Base-by-base conservation (phyloP, 768 basidiomycete genomes). In the Calocybe indica region DNA sequence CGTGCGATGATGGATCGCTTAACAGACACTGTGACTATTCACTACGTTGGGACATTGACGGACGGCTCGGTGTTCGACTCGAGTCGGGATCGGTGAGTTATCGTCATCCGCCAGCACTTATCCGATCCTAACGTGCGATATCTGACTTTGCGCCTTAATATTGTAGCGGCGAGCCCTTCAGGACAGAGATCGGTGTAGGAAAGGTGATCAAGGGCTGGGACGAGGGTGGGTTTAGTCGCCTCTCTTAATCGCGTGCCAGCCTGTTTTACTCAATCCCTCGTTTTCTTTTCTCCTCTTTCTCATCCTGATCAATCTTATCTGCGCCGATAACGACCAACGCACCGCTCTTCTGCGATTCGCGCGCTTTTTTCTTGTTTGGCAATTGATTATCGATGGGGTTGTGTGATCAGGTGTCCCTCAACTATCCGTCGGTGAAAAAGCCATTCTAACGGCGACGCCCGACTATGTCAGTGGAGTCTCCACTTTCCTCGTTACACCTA, bases 171-270 rank as follows among this genome's bases (percentile, higher is more conserved):
- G 2, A 3, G 0, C 78, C 88, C 1, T 92, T 92, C 62, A 56
- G 65, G 52, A 88, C 86, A 3, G 59, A 78, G 60, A 91, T 92
- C 52, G 88, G 91, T 39, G 70, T 80, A 13, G 86, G 88, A 6
- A 82, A 83, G 59, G 91, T 94, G 40, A 92, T 94, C 68, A 85
- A 74, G 59, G 88, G 91, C 30, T 93, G 90, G 92, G 91, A 92
- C 58, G 88, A 92, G 63, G 91, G 92, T 84, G 6, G 4, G 31
- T 13, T 13, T 22, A 11, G 3, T 43, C 30, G 42, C 7, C 42
- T 30, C 14, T 43, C 33, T 37, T 40, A 10, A 33, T 40, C n/a
- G 22, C 7, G 5, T 43, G 29, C 7, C 11, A 40, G 13, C 37
- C 28, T n/a, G n/a, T n/a, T 44, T 54, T 42, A 48, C 47, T 52